Evolutionary conservation across 116 monocot species (phyloP).

Genomic region (Iris pallida): DNA sequence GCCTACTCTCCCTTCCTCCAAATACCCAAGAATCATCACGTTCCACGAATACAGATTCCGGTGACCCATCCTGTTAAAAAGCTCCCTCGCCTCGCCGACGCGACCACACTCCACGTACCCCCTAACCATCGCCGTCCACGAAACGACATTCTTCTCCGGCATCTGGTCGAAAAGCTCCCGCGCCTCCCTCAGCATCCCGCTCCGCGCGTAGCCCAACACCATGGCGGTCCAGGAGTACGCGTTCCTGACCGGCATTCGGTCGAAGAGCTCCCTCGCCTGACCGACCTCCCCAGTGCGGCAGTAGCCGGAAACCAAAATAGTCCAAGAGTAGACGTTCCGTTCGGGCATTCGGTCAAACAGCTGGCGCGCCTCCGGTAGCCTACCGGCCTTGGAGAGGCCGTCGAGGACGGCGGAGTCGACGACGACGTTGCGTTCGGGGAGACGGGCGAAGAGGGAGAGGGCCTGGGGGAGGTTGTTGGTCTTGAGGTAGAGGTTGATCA

Average conservation of each 20-base stretch:
- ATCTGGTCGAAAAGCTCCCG: constrained; percentile 30
- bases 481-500: constrained; percentile 35
- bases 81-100: constrained; percentile 12
- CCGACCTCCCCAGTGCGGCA: constrained; percentile 6
- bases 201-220: constrained; percentile 38
- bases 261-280: constrained; percentile 29
- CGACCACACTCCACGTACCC: constrained; percentile 18
- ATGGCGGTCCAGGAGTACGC: constrained; percentile 41
- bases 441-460: constrained; percentile 15
- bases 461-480: constrained; percentile 23
- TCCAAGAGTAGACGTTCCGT: constrained; percentile 43
- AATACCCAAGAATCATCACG: constrained; percentile 37
- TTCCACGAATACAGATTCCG: constrained; percentile 48
- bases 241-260: constrained; percentile 42
- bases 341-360: constrained; percentile 30
- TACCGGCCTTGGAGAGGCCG: constrained; percentile 32
- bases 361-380: constrained; percentile 18
- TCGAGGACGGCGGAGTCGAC: constrained; percentile 37
- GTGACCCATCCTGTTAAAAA: constrained; percentile 37
- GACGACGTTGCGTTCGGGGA: constrained; percentile 27
- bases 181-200: constrained; percentile 23
- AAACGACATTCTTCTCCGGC: constrained; percentile 43
- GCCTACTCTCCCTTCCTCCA: not conserved
- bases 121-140: constrained; percentile 51
- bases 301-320: constrained; percentile 39